phyloP scores from a whole-genome alignment of 345 rosid species.

The Salix udensis region DNA sequence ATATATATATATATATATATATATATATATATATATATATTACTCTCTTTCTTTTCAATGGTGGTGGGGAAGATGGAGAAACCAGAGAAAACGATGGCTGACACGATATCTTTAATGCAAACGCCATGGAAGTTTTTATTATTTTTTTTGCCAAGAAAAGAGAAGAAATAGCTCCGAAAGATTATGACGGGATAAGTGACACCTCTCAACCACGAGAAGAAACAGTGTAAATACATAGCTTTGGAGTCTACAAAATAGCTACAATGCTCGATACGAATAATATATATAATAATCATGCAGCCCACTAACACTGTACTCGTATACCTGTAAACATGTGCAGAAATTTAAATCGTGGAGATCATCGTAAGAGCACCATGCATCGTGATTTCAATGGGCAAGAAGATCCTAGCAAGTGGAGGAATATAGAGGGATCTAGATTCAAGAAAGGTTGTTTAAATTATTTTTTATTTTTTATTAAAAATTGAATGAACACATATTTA shows the following conservation, averaged over 20 bases:
- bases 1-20: too few relatives aligned
- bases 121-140: background rate
- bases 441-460: too few relatives aligned
- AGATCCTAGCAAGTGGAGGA: slow-evolving; percentile 5
- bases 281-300: background rate
- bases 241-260: background rate
- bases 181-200: background rate
- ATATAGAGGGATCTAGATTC: slow-evolving; percentile 6
- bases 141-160: background rate
- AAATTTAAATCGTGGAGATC: background rate
- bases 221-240: background rate
- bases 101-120: slow-evolving; percentile 9
- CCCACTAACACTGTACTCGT: background rate
- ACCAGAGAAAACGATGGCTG: slow-evolving; percentile 15
- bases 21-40: too few relatives aligned
- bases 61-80: slow-evolving; percentile 15
- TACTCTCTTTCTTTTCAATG: background rate
- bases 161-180: background rate
- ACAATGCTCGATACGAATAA: background rate
- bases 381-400: background rate
- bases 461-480: too few relatives aligned
- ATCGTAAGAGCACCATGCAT: background rate
- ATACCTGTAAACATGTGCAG: background rate
- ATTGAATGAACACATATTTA: too few relatives aligned
- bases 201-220: too few relatives aligned